Conservation (phyloP, 2,329 filamentous ascomycete genomes). For the Fusarium beomiforme region DNA sequence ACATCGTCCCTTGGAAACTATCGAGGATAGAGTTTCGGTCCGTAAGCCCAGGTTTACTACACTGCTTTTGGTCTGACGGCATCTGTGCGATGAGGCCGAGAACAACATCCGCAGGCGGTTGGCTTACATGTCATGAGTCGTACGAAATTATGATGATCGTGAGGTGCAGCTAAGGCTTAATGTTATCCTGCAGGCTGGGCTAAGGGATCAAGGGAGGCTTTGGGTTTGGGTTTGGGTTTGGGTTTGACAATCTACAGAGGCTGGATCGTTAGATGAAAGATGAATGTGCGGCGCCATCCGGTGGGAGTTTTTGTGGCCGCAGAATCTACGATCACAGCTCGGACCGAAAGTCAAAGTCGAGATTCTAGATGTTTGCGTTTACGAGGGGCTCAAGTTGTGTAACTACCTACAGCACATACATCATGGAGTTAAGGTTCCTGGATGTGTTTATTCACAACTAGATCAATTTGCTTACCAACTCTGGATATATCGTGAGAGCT, state of each 20-base stretch:
- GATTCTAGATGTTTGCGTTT: not conserved
- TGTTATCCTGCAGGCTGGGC: constrained; percentile 6
- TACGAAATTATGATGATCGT: constrained; percentile 11
- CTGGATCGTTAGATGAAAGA: constrained; percentile 16
- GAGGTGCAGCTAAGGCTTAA: not conserved
- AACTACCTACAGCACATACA: too few relatives aligned
- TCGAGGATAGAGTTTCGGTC: constrained; percentile 28
- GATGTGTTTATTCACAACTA: not conserved
- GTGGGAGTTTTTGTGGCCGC: constrained; percentile 10
- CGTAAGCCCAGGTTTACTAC: not conserved
- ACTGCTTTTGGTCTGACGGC: not conserved
- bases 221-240: constrained; percentile 6
- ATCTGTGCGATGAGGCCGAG: constrained; percentile 19
- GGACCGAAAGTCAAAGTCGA: constrained; percentile 22
- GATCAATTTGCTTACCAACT: not conserved
- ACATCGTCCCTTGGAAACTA: constrained; percentile 7
- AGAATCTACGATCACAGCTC: constrained; percentile 25
- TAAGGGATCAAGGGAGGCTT: not conserved
- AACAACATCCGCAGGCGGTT: constrained; percentile 12
- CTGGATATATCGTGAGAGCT: not conserved
- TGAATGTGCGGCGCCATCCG: constrained; percentile 36
- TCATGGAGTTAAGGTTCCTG: not conserved
- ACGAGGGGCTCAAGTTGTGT: not conserved
- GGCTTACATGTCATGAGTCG: constrained; percentile 29
- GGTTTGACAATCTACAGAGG: constrained; percentile 4